Evolutionary conservation across 1,284 basidiomycete species (phyloP).

Genomic region (Malassezia restricta): DNA sequence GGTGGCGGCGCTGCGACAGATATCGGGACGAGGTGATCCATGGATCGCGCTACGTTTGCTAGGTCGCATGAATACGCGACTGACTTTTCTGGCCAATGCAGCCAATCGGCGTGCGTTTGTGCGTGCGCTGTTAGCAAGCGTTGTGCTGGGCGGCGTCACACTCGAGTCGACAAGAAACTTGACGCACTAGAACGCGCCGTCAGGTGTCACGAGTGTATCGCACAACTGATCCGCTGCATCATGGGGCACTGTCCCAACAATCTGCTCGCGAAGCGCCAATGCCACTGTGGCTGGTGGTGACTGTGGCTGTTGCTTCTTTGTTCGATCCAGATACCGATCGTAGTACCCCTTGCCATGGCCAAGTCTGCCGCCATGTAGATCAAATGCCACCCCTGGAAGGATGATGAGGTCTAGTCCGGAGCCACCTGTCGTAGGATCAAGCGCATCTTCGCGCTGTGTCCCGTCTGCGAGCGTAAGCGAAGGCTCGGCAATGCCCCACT

Average conservation of each 20-base stretch:
- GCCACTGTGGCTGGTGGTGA: slow-evolving; percentile 7
- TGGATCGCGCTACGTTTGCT: slow-evolving; percentile 19
- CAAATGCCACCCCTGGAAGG: slow-evolving; percentile 47
- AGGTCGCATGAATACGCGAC: slow-evolving; percentile 1
- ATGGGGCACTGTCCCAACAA: slow-evolving; percentile 7
- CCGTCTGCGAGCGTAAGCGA: slow-evolving; percentile 27
- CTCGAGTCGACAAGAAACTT: slow-evolving; percentile 4
- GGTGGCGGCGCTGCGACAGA: slow-evolving; percentile 17
- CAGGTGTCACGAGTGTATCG: slow-evolving; percentile 2
- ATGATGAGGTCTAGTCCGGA: slow-evolving; percentile 47
- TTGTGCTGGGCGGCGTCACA: slow-evolving; percentile 8
- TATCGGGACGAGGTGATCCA: slow-evolving; percentile 25
- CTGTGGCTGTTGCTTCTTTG: not conserved
- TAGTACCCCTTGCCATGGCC: slow-evolving; percentile 49
- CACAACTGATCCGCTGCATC: slow-evolving; percentile 3
- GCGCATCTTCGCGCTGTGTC: slow-evolving; percentile 27
- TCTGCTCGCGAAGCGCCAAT: slow-evolving; percentile 8
- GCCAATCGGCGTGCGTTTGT: slow-evolving; percentile 9
- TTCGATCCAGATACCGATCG: slow-evolving; percentile 40
- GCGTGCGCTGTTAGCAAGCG: slow-evolving; percentile 12
- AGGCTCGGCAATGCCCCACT: slow-evolving; percentile 48
- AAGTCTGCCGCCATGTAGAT: slow-evolving; percentile 38
- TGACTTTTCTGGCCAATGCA: slow-evolving; percentile 3
- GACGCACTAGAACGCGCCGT: not conserved
- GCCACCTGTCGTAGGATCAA: slow-evolving; percentile 29